Conservation (phyloP, 2,329 filamentous ascomycete species). For the Phaeophleospora eucalypticola region DNA sequence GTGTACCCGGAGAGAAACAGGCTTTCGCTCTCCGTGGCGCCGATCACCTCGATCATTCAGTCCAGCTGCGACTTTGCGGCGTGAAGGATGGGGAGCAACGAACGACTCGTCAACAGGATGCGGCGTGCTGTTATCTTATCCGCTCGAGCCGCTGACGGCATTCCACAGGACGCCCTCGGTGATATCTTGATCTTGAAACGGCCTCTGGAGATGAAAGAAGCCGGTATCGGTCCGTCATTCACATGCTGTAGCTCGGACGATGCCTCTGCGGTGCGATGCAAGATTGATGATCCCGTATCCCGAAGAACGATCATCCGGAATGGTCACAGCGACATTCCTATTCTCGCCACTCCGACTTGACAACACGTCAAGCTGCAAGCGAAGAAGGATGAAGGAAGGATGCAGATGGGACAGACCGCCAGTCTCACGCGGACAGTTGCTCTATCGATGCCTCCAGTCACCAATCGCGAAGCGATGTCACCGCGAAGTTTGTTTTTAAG, state of each 20-base stretch:
- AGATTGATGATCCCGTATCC: neutral
- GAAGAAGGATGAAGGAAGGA: neutral
- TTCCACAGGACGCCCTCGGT: neutral
- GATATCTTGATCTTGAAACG: no score
- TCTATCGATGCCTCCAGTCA: neutral
- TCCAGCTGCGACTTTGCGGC: neutral
- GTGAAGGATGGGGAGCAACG: neutral
- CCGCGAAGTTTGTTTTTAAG: neutral
- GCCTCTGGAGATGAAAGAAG: no score
- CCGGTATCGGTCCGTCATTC: no score
- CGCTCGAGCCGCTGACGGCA: neutral
- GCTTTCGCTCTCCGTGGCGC: neutral
- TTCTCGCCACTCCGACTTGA: no score
- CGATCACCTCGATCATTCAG: neutral
- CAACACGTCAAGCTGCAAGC: no score
- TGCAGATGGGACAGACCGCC: neutral
- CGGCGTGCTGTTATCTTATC: neutral
- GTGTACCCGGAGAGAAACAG: neutral
- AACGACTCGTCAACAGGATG: neutral
- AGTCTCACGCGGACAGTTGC: neutral
- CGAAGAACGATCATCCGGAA: no score
- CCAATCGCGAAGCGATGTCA: no score
- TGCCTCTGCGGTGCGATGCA: neutral
- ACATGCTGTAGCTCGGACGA: no score
- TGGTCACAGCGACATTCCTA: no score